Base-by-base conservation (phyloP, 768 basidiomycete genomes). In the Auriscalpium vulgare region DNA sequence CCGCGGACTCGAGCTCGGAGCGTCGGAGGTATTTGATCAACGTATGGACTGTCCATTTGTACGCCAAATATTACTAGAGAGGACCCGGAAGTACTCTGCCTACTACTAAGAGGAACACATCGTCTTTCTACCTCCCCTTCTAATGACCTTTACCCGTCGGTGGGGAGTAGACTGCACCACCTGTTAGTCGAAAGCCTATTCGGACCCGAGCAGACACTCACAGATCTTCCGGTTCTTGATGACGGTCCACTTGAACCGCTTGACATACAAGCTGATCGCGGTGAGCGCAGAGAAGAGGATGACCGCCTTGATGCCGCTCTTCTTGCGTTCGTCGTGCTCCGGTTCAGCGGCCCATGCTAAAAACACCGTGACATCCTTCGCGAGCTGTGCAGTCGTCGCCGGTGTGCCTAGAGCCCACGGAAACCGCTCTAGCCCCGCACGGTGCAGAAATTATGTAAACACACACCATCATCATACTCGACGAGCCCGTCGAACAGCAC, bases 341-440 rank as follows among this genome's bases (percentile, higher is more conserved):
- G 97, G 97, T 71, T 99, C 97, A 56, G 97, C 83, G 16, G 95
- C 91, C 95, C 95, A 98, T 74, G 84, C 84, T 50, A 98, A 75
- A 87, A 98, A 97, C 2, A 89, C 91, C 47, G 83, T 82, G 53
- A 99, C 94, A 67, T 99, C 97, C 80, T 98, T 99, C 63, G 97
- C 95, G 95, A 99, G 95, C 71, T 99, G 97, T 6, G 92, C 90
- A 7, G 93, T 87, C 49, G 97, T 99, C 11, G 95, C 91, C 13
- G 97, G 94, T 4, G 97, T 98, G 50, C 89, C 91, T 93, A 48
- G 14, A 44, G 47, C 57, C 49, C 43, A 49, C 40, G 17, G 36
- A 17, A 14, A 16, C 45, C 2, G 46, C 13, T 38, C 8, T 9
- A 52, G 40, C 8, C 14, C 43, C 19, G 38, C n/a, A 7, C 17